Base-by-base conservation (phyloP, 768 basidiomycete genomes). In the Amanita molliuscula region DNA sequence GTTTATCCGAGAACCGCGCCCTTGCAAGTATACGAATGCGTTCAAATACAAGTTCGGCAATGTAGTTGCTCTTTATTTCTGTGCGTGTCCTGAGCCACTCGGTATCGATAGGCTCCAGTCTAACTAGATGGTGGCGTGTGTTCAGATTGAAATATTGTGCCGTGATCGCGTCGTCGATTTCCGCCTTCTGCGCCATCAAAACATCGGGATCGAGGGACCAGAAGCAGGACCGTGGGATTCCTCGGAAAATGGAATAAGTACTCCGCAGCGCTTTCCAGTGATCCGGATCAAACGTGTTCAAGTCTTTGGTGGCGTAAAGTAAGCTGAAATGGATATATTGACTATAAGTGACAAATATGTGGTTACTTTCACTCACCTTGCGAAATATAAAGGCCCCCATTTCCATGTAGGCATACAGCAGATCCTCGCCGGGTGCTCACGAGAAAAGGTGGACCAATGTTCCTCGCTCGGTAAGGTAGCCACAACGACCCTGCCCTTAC, bases 401-500 rank as follows among this genome's bases (percentile, higher is more conserved):
- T 35, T 7, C 34, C 34, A 35, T 35, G 34, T 35, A 35, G 13
- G 34, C 34, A 35, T 35, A n/a, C 5, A 11, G n/a, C 5, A 35
- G 34, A 5, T 35, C 34, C 5, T 35, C 3, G 34, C 40, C 8
- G 43, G 29, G 41, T 43, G 7, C 34, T 33, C 20, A 20, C 37
- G 15, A 16, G 28, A 34, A 42, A 53, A 53, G 31, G 34, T 25
- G 4, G 7, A 18, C 4, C 38, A 29, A 53, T 53, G 53, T 28
- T 33, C 45, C 31, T 40, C 18, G 40, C 44, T 50, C n/a, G 41
- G 53, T 16, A 41, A 37, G 20, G 48, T 44, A 25, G 49, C 53
- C 10, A 54, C 31, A 45, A 54, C 49, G n/a, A 54, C 49, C 37
- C 53, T 49, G 48, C 42, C 53, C 21, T 29, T 16, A 46, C 49